Conservation (phyloP, 306 rosid genomes). For the Myrica gale region DNA sequence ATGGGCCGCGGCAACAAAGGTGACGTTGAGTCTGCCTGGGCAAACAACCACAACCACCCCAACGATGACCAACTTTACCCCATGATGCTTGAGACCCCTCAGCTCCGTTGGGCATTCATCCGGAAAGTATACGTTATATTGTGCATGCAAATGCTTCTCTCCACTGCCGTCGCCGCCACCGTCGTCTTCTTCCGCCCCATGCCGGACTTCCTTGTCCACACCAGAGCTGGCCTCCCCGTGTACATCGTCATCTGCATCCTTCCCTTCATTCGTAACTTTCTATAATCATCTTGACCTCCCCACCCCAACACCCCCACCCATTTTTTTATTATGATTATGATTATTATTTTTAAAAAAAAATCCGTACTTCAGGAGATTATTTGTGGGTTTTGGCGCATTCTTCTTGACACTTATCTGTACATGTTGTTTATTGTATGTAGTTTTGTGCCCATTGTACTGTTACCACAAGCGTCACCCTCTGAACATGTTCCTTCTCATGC, state of each 20-base stretch:
- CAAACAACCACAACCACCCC: neutral
- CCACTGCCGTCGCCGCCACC: constrained; percentile 20
- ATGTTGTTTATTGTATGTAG: constrained; percentile 8
- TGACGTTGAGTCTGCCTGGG: constrained; percentile 22
- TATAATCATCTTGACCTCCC: no score
- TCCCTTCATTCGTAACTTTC: constrained; percentile 17
- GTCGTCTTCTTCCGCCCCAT: constrained; percentile 21
- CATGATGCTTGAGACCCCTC: constrained; percentile 29
- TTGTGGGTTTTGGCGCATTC: neutral
- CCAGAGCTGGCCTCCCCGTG: constrained; percentile 21
- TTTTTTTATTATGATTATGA: no score
- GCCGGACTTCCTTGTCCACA: constrained; percentile 20
- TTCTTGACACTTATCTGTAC: neutral
- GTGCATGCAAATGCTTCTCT: constrained; percentile 37
- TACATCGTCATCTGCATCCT: constrained; percentile 7
- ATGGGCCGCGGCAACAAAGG: constrained; percentile 8
- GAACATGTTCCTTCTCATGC: constrained; percentile 27
- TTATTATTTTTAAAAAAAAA: no score
- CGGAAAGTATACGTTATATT: constrained; percentile 40
- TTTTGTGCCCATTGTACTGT: constrained; percentile 22
- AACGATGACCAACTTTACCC: constrained; percentile 20
- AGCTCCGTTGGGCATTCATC: constrained; percentile 43
- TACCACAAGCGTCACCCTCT: constrained; percentile 27
- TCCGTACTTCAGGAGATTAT: neutral
- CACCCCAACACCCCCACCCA: no score